Conservation (phyloP, 2,329 filamentous ascomycete genomes). For the Neonectria coccinea region DNA sequence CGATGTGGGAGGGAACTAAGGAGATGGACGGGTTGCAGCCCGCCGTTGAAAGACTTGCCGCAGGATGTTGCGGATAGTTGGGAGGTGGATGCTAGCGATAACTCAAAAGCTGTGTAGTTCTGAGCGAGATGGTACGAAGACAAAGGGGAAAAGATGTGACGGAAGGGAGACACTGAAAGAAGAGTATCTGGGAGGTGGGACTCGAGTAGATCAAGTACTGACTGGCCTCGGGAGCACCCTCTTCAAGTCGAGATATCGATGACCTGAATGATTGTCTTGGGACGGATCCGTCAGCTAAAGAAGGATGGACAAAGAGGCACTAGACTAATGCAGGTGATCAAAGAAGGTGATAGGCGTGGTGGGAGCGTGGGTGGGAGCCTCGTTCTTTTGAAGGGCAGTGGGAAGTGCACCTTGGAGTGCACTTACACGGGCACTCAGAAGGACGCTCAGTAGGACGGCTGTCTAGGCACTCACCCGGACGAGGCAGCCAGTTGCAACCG, state of each 20-base stretch:
- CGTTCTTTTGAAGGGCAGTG: constrained; percentile 19
- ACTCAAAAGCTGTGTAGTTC: constrained; percentile 14
- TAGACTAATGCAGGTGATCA: constrained; percentile 46
- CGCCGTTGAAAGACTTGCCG: constrained; percentile 10
- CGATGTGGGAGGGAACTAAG: background rate
- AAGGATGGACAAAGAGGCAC: constrained; percentile 40
- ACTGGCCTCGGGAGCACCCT: constrained; percentile 22
- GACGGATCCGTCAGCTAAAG: constrained; percentile 33
- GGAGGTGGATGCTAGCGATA: background rate
- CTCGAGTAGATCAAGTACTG: constrained; percentile 28
- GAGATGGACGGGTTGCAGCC: constrained; percentile 2
- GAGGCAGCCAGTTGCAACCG: constrained; percentile 13
- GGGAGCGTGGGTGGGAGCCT: constrained; percentile 23
- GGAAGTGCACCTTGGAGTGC: background rate
- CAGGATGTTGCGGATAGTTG: background rate
- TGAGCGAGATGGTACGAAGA: constrained; percentile 8
- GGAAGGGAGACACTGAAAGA: constrained; percentile 29
- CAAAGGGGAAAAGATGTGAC: constrained; percentile 1
- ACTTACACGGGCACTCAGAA: constrained; percentile 2
- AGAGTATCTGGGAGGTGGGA: constrained; percentile 19
- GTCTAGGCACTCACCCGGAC: constrained; percentile 9
- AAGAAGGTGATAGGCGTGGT: constrained; percentile 32
- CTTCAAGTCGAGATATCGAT: constrained; percentile 29
- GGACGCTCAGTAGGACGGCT: background rate
- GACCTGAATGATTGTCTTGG: constrained; percentile 41